These are phyloP conservation scores for Sherardia arvensis DNA, from an alignment of 257 asterid species.

Conservation along the genomic window DNA sequence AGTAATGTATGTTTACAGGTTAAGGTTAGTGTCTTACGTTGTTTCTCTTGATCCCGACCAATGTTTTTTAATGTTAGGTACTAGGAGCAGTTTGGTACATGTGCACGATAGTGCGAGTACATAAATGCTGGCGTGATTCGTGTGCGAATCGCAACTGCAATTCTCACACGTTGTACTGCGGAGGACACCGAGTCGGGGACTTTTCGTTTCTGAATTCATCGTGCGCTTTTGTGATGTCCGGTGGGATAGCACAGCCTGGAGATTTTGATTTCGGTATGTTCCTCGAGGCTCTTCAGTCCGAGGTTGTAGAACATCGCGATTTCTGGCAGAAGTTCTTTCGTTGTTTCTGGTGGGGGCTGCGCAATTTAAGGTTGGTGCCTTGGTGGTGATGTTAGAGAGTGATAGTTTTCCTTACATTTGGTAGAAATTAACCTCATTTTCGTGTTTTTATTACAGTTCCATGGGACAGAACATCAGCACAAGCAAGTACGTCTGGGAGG, in stretches of 20 bases:
- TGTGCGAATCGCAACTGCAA: conserved; percentile 20
- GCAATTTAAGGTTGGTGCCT: conserved; percentile 39
- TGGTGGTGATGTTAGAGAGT: neutral
- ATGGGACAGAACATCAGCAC: conserved; percentile 30
- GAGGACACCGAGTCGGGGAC: neutral
- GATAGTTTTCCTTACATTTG: neutral
- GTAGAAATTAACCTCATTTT: neutral
- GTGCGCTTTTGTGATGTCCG: conserved; percentile 33
- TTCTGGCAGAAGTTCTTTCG: conserved; percentile 29
- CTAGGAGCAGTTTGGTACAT: conserved; percentile 64
- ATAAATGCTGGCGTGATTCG: conserved; percentile 42
- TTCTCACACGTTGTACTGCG: conserved; percentile 26
- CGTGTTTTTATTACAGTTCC: conserved; percentile 17
- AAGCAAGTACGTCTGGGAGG: conserved; percentile 20
- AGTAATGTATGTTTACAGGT: conserved; percentile 40
- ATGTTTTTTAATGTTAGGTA: conserved; percentile 14
- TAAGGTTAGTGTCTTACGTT: neutral
- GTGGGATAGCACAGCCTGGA: conserved; percentile 11
- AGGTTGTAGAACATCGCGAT: conserved; percentile 25
- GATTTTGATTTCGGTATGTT: conserved; percentile 56
- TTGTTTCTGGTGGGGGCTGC: conserved; percentile 76
- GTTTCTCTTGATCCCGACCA: neutral
- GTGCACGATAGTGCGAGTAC: conserved; percentile 46
- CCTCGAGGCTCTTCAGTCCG: conserved; percentile 51
- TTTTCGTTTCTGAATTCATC: conserved; percentile 26